A percentile compares a stretch with the other conserved stretches of the same genome.
phyloP scores from a whole-genome alignment of 2,329 filamentous ascomycete species.

The Cryoendolithus antarcticus region DNA sequence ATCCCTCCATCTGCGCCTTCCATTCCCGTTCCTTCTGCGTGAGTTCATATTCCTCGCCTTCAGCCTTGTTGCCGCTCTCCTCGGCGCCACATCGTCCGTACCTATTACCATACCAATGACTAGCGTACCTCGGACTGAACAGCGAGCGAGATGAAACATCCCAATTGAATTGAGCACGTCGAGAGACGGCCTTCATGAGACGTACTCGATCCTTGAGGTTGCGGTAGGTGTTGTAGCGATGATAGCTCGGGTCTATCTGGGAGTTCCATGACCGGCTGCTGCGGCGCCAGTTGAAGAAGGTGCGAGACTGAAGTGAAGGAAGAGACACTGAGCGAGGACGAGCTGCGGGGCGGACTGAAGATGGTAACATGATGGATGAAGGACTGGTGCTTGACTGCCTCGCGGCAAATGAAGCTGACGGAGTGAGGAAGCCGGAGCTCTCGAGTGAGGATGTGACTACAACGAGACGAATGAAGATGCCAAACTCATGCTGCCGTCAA shows the following conservation, averaged over 20 bases:
- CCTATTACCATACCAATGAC: conserved; percentile 11
- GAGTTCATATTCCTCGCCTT: conserved; percentile 13
- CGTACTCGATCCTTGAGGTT: conserved; percentile 20
- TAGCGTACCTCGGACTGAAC: conserved; percentile 13
- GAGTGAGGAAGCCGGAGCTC: no score
- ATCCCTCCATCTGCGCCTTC: conserved; percentile 8
- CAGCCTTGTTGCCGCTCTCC: conserved; percentile 1
- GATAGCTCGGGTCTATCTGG: conserved; percentile 20
- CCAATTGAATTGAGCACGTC: conserved; percentile 21
- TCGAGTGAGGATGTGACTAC: no score
- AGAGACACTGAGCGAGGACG: no score
- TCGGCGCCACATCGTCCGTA: no score
- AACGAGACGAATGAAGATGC: no score
- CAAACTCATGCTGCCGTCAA: no score
- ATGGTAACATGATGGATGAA: no score
- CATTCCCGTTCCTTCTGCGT: conserved; percentile 17
- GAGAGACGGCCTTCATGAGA: conserved; percentile 19
- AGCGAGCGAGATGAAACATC: conserved; percentile 5
- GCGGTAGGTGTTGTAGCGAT: conserved; percentile 17
- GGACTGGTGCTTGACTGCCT: no score
- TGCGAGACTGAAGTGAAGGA: conserved; percentile 6
- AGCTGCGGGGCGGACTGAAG: no score
- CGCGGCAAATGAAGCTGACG: no score
- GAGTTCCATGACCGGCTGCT: conserved; percentile 16
- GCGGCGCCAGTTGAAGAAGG: conserved; percentile 16